These are phyloP conservation scores for Hanseniaspora sp. DNA, from an alignment of 1,139 yeast genomes.

Conservation along the genomic window DNA sequence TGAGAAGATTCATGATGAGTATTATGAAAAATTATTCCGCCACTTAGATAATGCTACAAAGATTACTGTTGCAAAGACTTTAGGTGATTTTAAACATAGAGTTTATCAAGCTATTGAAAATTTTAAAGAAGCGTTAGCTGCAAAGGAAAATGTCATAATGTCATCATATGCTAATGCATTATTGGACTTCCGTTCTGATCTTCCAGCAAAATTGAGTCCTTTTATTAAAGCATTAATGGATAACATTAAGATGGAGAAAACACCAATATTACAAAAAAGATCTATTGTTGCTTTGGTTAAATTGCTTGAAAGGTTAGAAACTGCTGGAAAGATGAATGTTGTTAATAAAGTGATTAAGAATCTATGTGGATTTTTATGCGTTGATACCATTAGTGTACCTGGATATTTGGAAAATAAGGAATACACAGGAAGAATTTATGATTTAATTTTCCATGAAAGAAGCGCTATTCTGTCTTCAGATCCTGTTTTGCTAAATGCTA, in stretches of 20 bases:
- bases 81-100: slow-evolving; percentile 70
- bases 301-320: slow-evolving; percentile 49
- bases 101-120: slow-evolving; percentile 58
- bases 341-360: slow-evolving; percentile 84
- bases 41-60: slow-evolving; percentile 61
- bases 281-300: slow-evolving; percentile 60
- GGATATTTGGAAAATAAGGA: slow-evolving; percentile 65
- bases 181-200: slow-evolving; percentile 38
- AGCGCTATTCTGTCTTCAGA: slow-evolving; percentile 57
- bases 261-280: slow-evolving; percentile 53
- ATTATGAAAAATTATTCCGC: slow-evolving; percentile 54
- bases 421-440: slow-evolving; percentile 49
- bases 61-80: slow-evolving; percentile 57
- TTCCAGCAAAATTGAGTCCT: slow-evolving; percentile 83
- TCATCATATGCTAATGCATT: slow-evolving; percentile 73
- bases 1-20: slow-evolving; percentile 52
- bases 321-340: slow-evolving; percentile 52
- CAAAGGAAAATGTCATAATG: slow-evolving; percentile 52
- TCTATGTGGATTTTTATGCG: slow-evolving; percentile 85
- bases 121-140: slow-evolving; percentile 44
- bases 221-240: slow-evolving; percentile 88
- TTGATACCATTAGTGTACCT: slow-evolving; percentile 92
- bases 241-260: slow-evolving; percentile 68
- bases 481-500: slow-evolving; percentile 51
- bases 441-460: slow-evolving; percentile 71